Percentiles rank a stretch among this genome's conserved stretches.
Evolutionary conservation across 1,284 basidiomycete genomes (phyloP).

Genomic region (Boletellus deceptivus): DNA sequence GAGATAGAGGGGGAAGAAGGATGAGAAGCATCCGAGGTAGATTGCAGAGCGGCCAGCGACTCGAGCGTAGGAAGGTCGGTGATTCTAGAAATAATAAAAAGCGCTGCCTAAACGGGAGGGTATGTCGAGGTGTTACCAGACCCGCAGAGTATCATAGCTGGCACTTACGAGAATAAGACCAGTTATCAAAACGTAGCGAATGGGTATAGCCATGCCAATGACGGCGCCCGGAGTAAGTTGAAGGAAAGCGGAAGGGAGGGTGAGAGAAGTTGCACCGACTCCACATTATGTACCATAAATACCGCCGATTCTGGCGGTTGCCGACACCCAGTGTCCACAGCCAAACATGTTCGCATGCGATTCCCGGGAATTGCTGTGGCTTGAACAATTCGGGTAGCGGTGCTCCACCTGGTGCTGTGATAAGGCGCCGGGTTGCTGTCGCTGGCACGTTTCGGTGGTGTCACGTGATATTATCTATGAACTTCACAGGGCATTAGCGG

Average conservation of each 20-base stretch:
- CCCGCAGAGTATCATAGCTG: background rate
- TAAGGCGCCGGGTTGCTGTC: no score
- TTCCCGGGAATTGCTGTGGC: background rate
- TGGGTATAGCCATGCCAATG: constrained; percentile 18
- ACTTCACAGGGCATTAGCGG: no score
- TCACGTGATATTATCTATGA: no score
- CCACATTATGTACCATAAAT: constrained; percentile 13
- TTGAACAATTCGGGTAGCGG: background rate
- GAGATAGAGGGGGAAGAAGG: background rate
- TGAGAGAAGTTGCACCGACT: background rate
- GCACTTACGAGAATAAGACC: constrained; percentile 23
- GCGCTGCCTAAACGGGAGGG: constrained; percentile 3
- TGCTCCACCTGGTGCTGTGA: background rate
- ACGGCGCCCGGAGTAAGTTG: background rate
- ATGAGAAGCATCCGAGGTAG: background rate
- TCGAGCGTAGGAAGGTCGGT: background rate
- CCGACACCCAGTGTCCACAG: background rate
- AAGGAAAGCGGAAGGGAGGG: background rate
- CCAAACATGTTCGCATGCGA: background rate
- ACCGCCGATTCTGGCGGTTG: background rate
- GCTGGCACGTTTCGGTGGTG: no score
- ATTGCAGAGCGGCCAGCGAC: constrained; percentile 3
- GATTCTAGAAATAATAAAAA: constrained; percentile 15
- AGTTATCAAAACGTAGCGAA: constrained; percentile 24
- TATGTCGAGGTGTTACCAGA: background rate